These are phyloP conservation scores for Myriosclerotinia duriaeana DNA, from an alignment of 2,329 filamentous ascomycete genomes.

Conservation along the genomic window DNA sequence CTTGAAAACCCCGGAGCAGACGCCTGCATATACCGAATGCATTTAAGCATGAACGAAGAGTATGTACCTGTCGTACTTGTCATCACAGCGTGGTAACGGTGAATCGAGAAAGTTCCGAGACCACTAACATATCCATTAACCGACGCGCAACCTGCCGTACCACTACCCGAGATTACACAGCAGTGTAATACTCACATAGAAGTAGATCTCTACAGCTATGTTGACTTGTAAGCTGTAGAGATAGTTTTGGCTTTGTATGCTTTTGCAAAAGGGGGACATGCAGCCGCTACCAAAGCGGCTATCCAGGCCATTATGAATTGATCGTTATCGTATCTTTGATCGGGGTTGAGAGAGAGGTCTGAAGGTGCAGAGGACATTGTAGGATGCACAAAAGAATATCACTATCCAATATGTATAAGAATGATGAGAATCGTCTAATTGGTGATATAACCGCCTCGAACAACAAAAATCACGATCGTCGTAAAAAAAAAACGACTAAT, in stretches of 20 bases:
- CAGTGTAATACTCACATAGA: not conserved
- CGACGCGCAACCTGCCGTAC: no score
- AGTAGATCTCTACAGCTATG: not conserved
- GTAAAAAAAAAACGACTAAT: not conserved
- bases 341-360: slow-evolving; percentile 15
- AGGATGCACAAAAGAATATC: not conserved
- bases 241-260: not conserved
- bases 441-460: not conserved
- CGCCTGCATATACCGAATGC: no score
- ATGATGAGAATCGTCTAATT: not conserved
- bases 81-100: no score
- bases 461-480: not conserved
- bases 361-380: slow-evolving; percentile 17
- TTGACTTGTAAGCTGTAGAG: not conserved
- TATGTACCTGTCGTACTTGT: no score
- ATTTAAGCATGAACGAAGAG: no score
- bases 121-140: no score
- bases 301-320: slow-evolving; percentile 15
- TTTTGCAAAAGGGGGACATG: slow-evolving; percentile 15
- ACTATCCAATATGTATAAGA: not conserved
- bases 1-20: no score
- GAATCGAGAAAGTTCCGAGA: no score
- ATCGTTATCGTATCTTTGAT: slow-evolving; percentile 18
- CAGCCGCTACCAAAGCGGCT: slow-evolving; percentile 4
- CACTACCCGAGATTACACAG: no score